Evolutionary conservation across 352 stramenopile genomes (phyloP), one percentile per base, ranked within the genome.

Genomic region (Globisporangium emineosum): DNA sequence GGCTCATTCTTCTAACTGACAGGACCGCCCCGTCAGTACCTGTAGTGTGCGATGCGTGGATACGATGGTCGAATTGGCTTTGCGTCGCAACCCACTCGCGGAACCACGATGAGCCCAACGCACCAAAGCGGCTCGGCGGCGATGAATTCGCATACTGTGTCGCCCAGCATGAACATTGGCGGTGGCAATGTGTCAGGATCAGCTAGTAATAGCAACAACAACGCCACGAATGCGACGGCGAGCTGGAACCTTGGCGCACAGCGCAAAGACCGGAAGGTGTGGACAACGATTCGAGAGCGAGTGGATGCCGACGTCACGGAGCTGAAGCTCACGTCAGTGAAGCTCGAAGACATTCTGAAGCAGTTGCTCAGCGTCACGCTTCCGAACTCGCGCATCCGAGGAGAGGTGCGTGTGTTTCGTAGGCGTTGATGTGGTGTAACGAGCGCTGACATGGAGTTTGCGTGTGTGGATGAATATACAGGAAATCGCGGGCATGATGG

Each of bases 331-430:
- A 92, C 81, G 60, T 76, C 83, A 9, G 85, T 93, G 58, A 81
- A 94, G 49, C 64, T 92, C 58, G 83, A 94, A 45, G 86, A 94
- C n/a, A 89, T 91, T n/a, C 61, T 94, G 3, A 75, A 74, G 45
- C 83, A 94, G 62, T 63, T 92, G n/a, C 58, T 89, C 42, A 56
- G 50, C 49, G 65, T 92, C 23, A 47, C 72, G 35, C 62, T 91
- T 43, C 83, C 85, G n/a, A 90, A 86, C 45, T 60, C 83, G 51
- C 77, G 82, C 23, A 86, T 92, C 62, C 72, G 83, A 57, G 73
- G 80, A 52, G 86, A 88, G 45, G 77, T 83, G 67, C 5, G 72
- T 60, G 47, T 27, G n/a, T 23, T 19, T 19, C 15, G 10, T n/a
- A n/a, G n/a, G n/a, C n/a, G n/a, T n/a, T n/a, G n/a, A n/a, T n/a